These are phyloP conservation scores for Vachellia collinsii DNA, from an alignment of 306 rosid genomes.

Conservation along the genomic window DNA sequence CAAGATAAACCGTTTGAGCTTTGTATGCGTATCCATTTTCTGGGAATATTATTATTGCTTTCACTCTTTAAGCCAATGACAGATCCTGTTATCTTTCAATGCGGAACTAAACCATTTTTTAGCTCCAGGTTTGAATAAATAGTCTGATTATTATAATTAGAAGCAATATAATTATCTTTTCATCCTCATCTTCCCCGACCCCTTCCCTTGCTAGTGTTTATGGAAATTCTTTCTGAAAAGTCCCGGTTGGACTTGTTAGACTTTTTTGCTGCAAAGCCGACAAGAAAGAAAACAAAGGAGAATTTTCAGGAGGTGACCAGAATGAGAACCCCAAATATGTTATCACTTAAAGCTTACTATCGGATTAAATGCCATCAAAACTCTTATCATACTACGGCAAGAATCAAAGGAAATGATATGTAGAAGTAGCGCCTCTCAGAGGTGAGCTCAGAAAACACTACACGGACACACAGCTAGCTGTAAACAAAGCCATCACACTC, in stretches of 20 bases:
- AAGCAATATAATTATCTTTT: neutral
- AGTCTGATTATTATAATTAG: neutral
- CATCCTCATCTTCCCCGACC: neutral
- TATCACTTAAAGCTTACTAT: neutral
- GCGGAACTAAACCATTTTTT: neutral
- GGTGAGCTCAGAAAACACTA: neutral
- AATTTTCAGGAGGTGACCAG: neutral
- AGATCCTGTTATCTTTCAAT: neutral
- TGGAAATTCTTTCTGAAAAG: neutral
- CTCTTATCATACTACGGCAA: neutral
- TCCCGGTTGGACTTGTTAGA: neutral
- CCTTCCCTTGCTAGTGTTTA: too few species aligned
- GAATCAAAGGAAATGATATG: neutral
- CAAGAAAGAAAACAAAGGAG: neutral
- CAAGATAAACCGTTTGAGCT: neutral
- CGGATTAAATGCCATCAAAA: neutral
- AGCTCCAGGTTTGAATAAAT: neutral
- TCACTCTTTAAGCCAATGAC: neutral
- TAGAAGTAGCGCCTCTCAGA: neutral
- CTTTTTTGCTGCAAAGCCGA: neutral
- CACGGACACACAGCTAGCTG: neutral
- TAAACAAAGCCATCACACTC: neutral
- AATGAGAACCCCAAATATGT: neutral
- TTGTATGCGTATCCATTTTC: neutral
- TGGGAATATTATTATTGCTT: conserved; percentile 11